Evolutionary conservation across 73 alveolate genomes (phyloP).

Genomic region (Paramecium primaurelia): DNA sequence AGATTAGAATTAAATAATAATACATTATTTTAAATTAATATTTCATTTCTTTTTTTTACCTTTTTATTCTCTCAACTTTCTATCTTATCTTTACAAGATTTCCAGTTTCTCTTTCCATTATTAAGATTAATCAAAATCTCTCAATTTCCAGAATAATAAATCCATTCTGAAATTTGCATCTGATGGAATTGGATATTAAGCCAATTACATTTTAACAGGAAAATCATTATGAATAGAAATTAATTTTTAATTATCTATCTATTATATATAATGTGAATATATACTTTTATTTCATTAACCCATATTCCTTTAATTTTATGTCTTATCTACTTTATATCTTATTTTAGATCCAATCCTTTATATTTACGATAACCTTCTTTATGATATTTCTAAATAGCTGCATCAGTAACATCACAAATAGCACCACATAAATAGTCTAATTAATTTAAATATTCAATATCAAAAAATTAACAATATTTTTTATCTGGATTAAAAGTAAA

Average conservation of each 20-base stretch:
- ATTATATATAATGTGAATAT: background rate
- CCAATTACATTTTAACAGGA: conserved; percentile 51
- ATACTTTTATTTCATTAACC: background rate
- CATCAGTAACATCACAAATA: conserved; percentile 41
- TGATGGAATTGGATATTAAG: conserved; percentile 55
- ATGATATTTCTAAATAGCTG: background rate
- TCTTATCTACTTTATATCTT: background rate
- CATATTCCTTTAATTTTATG: conserved; percentile 33
- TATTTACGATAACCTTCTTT: conserved; percentile 37
- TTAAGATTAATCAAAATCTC: conserved; percentile 38
- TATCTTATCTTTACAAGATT: conserved; percentile 17
- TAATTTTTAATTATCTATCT: conserved; percentile 16
- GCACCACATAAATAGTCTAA: conserved; percentile 53
- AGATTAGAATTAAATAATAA: too few relatives aligned
- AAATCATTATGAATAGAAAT: background rate
- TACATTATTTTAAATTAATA: background rate
- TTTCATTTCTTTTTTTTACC: background rate
- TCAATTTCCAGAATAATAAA: conserved; percentile 10
- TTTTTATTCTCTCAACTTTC: conserved; percentile 41
- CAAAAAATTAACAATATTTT: conserved; percentile 1
- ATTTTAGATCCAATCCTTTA: conserved; percentile 45
- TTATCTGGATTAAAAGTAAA: conserved; percentile 49
- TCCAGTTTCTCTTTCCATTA: conserved; percentile 27
- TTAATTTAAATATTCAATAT: background rate
- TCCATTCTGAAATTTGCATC: conserved; percentile 61